Percentiles rank a stretch among this genome's conserved stretches.
phyloP scores from a whole-genome alignment of 768 basidiomycete species.

The Chalciporus chontae region DNA sequence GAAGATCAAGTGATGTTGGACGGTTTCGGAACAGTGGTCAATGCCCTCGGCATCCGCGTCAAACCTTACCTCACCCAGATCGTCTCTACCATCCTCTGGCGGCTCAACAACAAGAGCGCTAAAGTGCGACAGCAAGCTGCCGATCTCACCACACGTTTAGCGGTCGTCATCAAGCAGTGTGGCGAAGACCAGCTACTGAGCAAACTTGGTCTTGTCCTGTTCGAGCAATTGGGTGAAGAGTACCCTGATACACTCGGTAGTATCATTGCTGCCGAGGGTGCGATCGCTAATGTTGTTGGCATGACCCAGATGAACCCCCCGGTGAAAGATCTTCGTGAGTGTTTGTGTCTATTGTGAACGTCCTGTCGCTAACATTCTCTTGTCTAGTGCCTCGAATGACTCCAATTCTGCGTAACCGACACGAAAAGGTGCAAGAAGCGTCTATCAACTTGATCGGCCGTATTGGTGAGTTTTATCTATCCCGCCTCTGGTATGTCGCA shows the following conservation, averaged over 20 bases:
- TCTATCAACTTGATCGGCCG: conserved; percentile 99
- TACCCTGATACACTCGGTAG: conserved; percentile 99
- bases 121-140: conserved; percentile 99
- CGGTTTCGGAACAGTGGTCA: conserved; percentile 96
- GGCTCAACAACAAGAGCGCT: conserved; percentile 98
- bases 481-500: neutral
- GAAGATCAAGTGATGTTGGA: conserved; percentile 99
- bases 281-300: conserved; percentile 98
- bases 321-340: conserved; percentile 96
- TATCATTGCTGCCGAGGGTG: conserved; percentile 97
- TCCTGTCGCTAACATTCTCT: neutral
- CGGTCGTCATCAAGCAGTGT: conserved; percentile 98
- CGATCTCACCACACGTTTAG: conserved; percentile 93
- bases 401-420: conserved; percentile 97
- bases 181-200: conserved; percentile 94
- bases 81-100: conserved; percentile 98
- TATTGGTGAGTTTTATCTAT: conserved; percentile 49
- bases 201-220: conserved; percentile 94
- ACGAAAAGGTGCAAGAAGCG: conserved; percentile 99
- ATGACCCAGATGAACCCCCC: conserved; percentile 99
- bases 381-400: conserved; percentile 94
- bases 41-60: conserved; percentile 92
- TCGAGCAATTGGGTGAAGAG: conserved; percentile 98
- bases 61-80: conserved; percentile 99
- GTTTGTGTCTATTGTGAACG: neutral